Evolutionary conservation across 768 basidiomycete genomes (phyloP), one percentile per base, ranked within the genome.

Genomic region (Amanita subjunquillea): DNA sequence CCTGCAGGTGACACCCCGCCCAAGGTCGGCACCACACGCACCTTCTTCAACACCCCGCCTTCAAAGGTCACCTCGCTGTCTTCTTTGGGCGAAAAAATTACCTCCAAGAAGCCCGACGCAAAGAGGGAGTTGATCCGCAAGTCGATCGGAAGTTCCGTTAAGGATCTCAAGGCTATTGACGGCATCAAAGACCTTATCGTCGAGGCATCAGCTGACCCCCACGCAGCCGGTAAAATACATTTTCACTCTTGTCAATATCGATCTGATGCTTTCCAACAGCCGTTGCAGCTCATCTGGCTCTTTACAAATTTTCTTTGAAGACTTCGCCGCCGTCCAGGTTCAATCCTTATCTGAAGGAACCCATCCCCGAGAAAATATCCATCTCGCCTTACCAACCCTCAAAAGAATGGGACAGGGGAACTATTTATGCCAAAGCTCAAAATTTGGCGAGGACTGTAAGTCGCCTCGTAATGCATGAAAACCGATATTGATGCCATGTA

Each of bases 241-340:
- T 51, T 37, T 34, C 32, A 20, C 13, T 25, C 9, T 29, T 15
- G 17, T 37, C 23, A 48, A 13, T 30, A 25, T 9, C 50, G 53
- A 55, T 40, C 55, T 44, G 22, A 43, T 27, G n/a, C 13, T 52
- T 10, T 17, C 20, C 1, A 27, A 45, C 56, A 85, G 89, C 90
- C 41, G 87, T 90, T 46, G 88, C 83, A 4, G 80, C 91, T 2
- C 75, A 88, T 58, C 72, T 93, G 56, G 85, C 86, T 5, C 60
- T 77, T 41, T 89, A 85, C 67, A 79, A 81, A 57, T 91, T 92
- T 62, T 78, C 83, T 0, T 69, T 93, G 58, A 89, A 91, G 66
- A 92, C 89, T 0, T 72, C 73, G 1, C 80, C 82, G 4, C 77
- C 79, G 3, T 86, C 84, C 10, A 64, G 65, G 1, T 86, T 83